These are phyloP conservation scores for Colletotrichum sp. DNA, from an alignment of 2,329 filamentous ascomycete species.

Conservation along the genomic window DNA sequence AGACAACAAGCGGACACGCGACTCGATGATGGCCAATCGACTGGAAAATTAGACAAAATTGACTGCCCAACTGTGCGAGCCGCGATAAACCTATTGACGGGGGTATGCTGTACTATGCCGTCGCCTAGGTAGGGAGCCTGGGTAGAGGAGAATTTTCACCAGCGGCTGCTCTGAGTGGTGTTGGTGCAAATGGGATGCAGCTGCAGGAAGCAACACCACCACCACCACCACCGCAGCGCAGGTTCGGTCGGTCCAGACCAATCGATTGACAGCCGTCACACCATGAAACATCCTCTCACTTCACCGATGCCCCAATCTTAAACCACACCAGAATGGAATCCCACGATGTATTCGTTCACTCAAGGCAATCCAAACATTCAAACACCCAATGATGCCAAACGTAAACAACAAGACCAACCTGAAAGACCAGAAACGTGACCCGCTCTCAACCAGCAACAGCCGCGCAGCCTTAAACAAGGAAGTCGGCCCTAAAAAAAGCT, in stretches of 20 bases:
- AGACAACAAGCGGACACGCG: background rate
- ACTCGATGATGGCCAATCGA: background rate
- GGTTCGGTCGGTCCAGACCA: background rate
- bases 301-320: background rate
- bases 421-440: background rate
- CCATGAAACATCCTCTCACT: background rate
- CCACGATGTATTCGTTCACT: background rate
- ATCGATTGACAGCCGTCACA: background rate
- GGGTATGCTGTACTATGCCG: background rate
- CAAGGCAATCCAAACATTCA: background rate
- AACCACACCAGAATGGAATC: background rate
- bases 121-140: background rate
- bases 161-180: background rate
- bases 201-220: background rate
- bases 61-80: background rate
- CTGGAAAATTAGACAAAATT: background rate
- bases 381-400: background rate
- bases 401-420: background rate
- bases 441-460: background rate
- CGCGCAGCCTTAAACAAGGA: constrained; percentile 6
- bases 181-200: background rate
- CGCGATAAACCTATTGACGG: background rate
- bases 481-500: background rate
- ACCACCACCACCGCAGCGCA: background rate
- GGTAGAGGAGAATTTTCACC: background rate